Evolutionary conservation across 768 basidiomycete genomes (phyloP).

Genomic region (Suillus clintonianus): DNA sequence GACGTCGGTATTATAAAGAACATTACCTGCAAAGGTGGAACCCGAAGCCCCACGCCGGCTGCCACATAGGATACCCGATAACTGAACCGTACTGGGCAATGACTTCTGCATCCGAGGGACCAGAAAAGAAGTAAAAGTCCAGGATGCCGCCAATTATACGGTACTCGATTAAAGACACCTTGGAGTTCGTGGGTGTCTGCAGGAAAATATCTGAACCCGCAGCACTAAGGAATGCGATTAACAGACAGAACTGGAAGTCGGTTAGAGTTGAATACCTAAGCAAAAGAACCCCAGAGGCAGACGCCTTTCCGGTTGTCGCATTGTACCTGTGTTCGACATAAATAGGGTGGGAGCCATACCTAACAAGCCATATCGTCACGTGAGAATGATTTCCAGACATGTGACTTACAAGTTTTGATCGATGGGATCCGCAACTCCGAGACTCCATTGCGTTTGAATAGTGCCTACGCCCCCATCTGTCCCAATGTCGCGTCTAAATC

Average conservation of each 20-base stretch:
- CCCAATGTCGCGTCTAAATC: constrained; percentile 63
- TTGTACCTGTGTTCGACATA: constrained; percentile 77
- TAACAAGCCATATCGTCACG: constrained; percentile 21
- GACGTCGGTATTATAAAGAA: neutral
- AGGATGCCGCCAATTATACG: constrained; percentile 73
- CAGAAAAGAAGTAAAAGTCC: constrained; percentile 79
- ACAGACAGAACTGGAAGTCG: neutral
- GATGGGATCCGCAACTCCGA: constrained; percentile 61
- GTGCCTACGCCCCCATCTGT: constrained; percentile 51
- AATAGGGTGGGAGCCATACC: constrained; percentile 73
- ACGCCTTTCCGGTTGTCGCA: constrained; percentile 46
- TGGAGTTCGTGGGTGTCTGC: constrained; percentile 54
- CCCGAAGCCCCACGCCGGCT: constrained; percentile 76
- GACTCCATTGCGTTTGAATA: constrained; percentile 68
- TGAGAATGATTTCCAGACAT: neutral
- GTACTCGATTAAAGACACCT: constrained; percentile 69
- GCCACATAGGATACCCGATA: constrained; percentile 69
- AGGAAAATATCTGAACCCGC: constrained; percentile 74
- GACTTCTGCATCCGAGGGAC: constrained; percentile 50
- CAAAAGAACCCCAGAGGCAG: constrained; percentile 79
- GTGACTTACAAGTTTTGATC: constrained; percentile 60
- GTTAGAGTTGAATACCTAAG: constrained; percentile 46
- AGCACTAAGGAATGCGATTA: constrained; percentile 40
- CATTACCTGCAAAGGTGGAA: constrained; percentile 70
- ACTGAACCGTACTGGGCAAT: constrained; percentile 69